Percentiles rank a stretch among this genome's conserved stretches.
These are phyloP conservation scores for Lolium rigidum DNA, from an alignment of 176 grass and related monocot species.

Conservation along the genomic window DNA sequence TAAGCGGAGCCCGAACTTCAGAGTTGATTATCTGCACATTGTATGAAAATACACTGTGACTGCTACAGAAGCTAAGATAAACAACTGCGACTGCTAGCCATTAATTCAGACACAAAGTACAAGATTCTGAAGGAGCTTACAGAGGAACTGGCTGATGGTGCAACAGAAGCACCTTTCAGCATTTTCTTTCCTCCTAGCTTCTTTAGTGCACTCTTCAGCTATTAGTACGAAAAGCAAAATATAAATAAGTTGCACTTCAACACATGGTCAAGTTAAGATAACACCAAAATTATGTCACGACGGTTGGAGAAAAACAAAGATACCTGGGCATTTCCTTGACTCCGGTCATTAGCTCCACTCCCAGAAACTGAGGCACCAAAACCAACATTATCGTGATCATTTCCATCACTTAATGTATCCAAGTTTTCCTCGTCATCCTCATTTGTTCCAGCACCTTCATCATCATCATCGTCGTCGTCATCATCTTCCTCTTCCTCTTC, in stretches of 20 bases:
- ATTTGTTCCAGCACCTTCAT: constrained; percentile 39
- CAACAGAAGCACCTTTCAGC: constrained; percentile 47
- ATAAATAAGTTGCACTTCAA: constrained; percentile 7
- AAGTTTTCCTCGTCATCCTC: constrained; percentile 47
- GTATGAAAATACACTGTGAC: constrained; percentile 14
- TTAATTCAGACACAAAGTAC: constrained; percentile 40
- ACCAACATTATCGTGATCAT: constrained; percentile 30
- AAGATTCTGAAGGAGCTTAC: constrained; percentile 46
- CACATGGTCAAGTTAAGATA: constrained; percentile 32
- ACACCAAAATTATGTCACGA: constrained; percentile 18
- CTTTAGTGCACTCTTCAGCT: constrained; percentile 59
- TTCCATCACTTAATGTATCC: constrained; percentile 12
- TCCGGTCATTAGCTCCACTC: constrained; percentile 32
- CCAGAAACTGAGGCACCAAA: constrained; percentile 39
- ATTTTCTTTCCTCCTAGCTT: constrained; percentile 35
- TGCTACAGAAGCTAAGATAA: constrained; percentile 25
- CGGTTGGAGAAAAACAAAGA: constrained; percentile 23
- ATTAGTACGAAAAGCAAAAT: constrained; percentile 40
- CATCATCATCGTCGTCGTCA: constrained; percentile 16
- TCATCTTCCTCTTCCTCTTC: constrained; percentile 48
- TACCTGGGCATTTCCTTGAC: constrained; percentile 44
- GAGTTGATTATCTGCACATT: constrained; percentile 55
- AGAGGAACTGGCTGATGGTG: constrained; percentile 31
- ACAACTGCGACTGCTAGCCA: not conserved
- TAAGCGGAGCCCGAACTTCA: constrained; percentile 37